Base-by-base conservation (phyloP, 371 early-diverging fungal genomes). In the Saksenaea vasiformis region DNA sequence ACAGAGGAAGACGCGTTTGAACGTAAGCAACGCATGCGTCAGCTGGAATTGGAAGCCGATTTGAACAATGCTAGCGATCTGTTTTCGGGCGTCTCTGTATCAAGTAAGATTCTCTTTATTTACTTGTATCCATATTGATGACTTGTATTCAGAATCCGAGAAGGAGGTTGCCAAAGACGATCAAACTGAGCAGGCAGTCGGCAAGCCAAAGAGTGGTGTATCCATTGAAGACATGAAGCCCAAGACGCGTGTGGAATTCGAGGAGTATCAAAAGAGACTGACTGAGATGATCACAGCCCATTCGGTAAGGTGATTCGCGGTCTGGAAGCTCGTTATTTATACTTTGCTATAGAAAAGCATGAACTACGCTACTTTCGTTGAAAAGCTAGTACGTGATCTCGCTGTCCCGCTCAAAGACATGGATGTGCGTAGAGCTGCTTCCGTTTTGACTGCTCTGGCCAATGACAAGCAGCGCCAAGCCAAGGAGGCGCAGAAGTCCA, bases 401-500 rank as follows among this genome's bases (percentile, higher is more conserved):
- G 79, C 87, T 31, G 80, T 79, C n/a, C 89, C 93, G 5, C 80
- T 93, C 38, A 90, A 89, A 64, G 92, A 95, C 61, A 86, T 87
- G 22, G 96, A 95, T 66, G 87, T 93, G 4, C 88, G 92, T 69
- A 90, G 91, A 68, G 74, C 91, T 19, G 78, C 94, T 8, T 85
- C 91, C 54, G 76, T 91, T 4, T 69, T 96, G 66, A 90, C 90
- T 4, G 85, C 90, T 5, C 75, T 96, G 65, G 93, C 93, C 56
- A 95, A 93, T 72, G 97, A 96, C 72, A 96, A 97, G 81, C 93
- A 94, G 79, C 87, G 85, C 56, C 86, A 87, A 15, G 86, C 86
- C 19, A 86, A 85, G 74, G 93, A 91, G 13, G 86, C 86, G 3
- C 58, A 68, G 37, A 92, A 91, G 77, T 63, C 77, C 64, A 88